Conservation (phyloP, 805 yeast genomes). For the Lipomyces yamadae region DNA sequence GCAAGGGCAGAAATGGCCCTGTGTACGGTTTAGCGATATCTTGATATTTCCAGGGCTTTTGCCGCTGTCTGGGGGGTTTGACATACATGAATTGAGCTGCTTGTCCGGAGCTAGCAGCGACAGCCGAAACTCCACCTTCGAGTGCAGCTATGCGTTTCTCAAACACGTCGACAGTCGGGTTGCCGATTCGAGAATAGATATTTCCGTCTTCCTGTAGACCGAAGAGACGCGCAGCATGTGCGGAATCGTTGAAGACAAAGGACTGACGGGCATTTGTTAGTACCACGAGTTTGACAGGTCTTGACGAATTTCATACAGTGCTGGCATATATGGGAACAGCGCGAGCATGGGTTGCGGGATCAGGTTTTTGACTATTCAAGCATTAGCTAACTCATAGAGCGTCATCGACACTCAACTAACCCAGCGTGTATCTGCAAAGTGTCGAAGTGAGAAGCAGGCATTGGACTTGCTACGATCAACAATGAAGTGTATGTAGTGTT, state of each 20-base stretch:
- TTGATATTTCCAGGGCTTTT: not conserved
- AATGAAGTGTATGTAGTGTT: not conserved
- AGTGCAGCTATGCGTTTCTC: slow-evolving; percentile 91
- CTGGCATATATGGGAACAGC: slow-evolving; percentile 95
- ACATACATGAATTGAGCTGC: slow-evolving; percentile 75
- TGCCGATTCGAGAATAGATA: slow-evolving; percentile 87
- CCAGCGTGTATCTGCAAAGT: slow-evolving; percentile 96
- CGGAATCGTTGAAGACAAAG: slow-evolving; percentile 81
- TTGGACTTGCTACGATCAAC: not conserved
- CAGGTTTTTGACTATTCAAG: slow-evolving; percentile 57
- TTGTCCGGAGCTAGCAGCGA: slow-evolving; percentile 94
- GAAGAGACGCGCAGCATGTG: slow-evolving; percentile 90
- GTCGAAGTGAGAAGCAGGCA: slow-evolving; percentile 62
- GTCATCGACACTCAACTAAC: slow-evolving; percentile 7
- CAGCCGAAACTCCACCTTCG: slow-evolving; percentile 89
- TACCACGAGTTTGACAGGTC: not conserved
- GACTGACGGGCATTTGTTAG: slow-evolving; percentile 49
- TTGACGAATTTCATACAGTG: slow-evolving; percentile 46
- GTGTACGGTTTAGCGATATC: not conserved
- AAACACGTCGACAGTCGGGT: slow-evolving; percentile 90
- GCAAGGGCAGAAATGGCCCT: slow-evolving; percentile 35
- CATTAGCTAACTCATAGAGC: not conserved
- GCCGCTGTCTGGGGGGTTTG: not conserved
- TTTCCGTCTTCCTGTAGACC: slow-evolving; percentile 83
- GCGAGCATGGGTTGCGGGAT: slow-evolving; percentile 69